Conservation (phyloP, 2,329 filamentous ascomycete genomes). For the Calonectria montana region DNA sequence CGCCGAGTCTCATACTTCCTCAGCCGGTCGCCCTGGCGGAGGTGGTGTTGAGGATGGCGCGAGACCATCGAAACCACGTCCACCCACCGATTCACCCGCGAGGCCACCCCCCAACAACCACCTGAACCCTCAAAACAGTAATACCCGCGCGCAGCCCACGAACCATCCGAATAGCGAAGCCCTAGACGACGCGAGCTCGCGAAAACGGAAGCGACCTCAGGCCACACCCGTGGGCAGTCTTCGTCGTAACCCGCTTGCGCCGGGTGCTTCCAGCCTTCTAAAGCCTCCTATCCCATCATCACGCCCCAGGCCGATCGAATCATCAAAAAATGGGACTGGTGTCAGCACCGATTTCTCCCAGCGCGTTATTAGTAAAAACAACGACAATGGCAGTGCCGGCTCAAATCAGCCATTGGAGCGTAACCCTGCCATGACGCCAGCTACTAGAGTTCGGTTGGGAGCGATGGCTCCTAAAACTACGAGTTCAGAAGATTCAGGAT, state of each 20-base stretch:
- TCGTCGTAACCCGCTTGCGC: slow-evolving; percentile 12
- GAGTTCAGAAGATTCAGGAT: slow-evolving; percentile 7
- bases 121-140: slow-evolving; percentile 9
- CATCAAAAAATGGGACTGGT: slow-evolving; percentile 11
- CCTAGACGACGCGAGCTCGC: slow-evolving; percentile 32
- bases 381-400: slow-evolving; percentile 3
- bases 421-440: slow-evolving; percentile 21
- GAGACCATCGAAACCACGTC: slow-evolving; percentile 30
- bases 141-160: slow-evolving; percentile 5
- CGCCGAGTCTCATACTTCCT: slow-evolving; percentile 26
- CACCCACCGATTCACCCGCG: slow-evolving; percentile 31
- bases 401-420: slow-evolving; percentile 19
- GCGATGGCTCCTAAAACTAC: slow-evolving; percentile 3
- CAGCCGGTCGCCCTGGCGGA: slow-evolving; percentile 23
- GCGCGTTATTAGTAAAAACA: slow-evolving; percentile 17
- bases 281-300: slow-evolving; percentile 26
- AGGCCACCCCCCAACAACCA: slow-evolving; percentile 21
- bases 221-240: slow-evolving; percentile 13
- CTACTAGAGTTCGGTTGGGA: slow-evolving; percentile 4
- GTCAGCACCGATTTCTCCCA: slow-evolving; percentile 5
- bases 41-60: slow-evolving; percentile 15
- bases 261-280: slow-evolving; percentile 16
- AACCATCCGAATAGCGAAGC: slow-evolving; percentile 19
- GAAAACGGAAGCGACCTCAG: slow-evolving; percentile 39
- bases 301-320: slow-evolving; percentile 15